Conservation (phyloP, 495 filamentous ascomycete genomes). For the Symbiotaphrina buchneri region DNA sequence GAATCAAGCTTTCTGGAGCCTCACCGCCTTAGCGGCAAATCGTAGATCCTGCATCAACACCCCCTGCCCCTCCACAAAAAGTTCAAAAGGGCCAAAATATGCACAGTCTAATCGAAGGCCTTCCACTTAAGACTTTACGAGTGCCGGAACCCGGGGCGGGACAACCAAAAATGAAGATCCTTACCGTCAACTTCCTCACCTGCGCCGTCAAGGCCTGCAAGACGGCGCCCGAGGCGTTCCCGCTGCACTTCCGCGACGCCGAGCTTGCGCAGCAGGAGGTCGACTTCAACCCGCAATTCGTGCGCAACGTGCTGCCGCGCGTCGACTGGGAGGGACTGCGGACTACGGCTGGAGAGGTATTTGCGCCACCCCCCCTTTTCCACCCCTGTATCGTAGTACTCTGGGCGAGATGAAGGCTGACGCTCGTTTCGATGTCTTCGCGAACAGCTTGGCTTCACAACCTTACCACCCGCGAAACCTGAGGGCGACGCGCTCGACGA, state of each 20-base stretch:
- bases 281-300: constrained; percentile 54
- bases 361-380: constrained; percentile 1
- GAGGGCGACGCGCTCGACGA: constrained; percentile 33
- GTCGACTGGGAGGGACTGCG: constrained; percentile 71
- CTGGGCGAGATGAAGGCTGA: not conserved
- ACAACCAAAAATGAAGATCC: constrained; percentile 52
- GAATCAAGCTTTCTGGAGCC: too few species aligned
- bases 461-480: constrained; percentile 37
- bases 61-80: constrained; percentile 1
- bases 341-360: constrained; percentile 57
- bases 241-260: constrained; percentile 75
- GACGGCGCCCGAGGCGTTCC: constrained; percentile 48
- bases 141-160: not conserved
- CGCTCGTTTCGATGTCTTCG: too few species aligned
- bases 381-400: not conserved
- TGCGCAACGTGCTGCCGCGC: constrained; percentile 64
- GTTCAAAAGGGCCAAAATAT: constrained; percentile 1
- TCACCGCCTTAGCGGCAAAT: too few species aligned
- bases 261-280: constrained; percentile 67
- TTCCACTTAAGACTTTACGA: too few species aligned
- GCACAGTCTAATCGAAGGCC: too few species aligned
- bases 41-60: too few species aligned
- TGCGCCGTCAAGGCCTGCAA: constrained; percentile 94
- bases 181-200: constrained; percentile 91
- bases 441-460: constrained; percentile 58